A percentile compares a stretch with the other conserved stretches of the same genome.
Conservation (phyloP, 1,139 yeast genomes). For the Zygosaccharomyces pseudobailii region DNA sequence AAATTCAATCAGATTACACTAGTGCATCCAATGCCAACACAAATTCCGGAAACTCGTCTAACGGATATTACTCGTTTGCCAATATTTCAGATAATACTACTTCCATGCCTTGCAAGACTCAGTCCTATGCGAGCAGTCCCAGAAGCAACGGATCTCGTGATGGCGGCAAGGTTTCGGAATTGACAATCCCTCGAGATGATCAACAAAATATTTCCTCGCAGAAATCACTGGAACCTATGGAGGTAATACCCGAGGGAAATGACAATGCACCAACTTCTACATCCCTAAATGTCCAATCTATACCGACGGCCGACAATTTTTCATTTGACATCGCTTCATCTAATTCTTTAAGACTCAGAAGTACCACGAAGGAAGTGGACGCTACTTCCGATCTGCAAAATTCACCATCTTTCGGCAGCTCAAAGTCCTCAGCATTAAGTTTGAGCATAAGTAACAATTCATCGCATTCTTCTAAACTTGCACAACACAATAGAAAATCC, state of each 20-base stretch:
- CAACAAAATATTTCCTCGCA: slow-evolving; percentile 6
- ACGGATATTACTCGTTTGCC: slow-evolving; percentile 35
- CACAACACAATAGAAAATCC: slow-evolving; percentile 7
- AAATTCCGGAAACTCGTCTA: slow-evolving; percentile 28
- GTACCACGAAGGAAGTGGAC: background rate
- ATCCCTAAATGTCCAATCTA: slow-evolving; percentile 17
- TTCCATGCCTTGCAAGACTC: slow-evolving; percentile 9
- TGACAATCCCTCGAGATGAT: slow-evolving; percentile 1
- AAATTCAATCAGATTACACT: slow-evolving; percentile 28
- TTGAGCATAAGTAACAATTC: background rate
- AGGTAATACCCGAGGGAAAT: slow-evolving; percentile 12
- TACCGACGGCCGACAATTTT: slow-evolving; percentile 28
- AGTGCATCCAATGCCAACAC: slow-evolving; percentile 19
- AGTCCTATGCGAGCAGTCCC: slow-evolving; percentile 4
- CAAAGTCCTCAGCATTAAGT: slow-evolving; percentile 1
- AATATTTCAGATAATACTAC: slow-evolving; percentile 36
- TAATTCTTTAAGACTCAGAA: slow-evolving; percentile 7
- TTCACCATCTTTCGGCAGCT: slow-evolving; percentile 1
- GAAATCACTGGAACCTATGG: slow-evolving; percentile 9
- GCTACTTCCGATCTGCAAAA: background rate
- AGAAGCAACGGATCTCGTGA: slow-evolving; percentile 2
- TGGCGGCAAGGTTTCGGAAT: slow-evolving; percentile 1
- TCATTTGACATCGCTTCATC: slow-evolving; percentile 26
- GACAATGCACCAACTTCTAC: slow-evolving; percentile 10
- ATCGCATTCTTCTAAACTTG: background rate